Evolutionary conservation across 2,329 filamentous ascomycete genomes (phyloP).

Genomic region (Nothopassalora personata): DNA sequence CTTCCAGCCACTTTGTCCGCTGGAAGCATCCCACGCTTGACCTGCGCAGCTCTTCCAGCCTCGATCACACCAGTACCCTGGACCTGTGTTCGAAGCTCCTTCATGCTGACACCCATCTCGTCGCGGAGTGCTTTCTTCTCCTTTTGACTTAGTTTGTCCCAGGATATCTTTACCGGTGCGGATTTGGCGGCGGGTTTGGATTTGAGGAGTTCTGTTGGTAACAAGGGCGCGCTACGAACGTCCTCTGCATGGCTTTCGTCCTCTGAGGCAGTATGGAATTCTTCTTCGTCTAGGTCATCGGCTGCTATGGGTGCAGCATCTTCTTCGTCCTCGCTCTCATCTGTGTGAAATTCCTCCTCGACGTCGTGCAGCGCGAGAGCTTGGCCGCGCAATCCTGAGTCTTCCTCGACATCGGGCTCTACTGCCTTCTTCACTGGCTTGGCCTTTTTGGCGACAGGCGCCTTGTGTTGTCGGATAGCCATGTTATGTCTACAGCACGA

Average conservation of each 20-base stretch:
- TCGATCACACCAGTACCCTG: constrained; percentile 17
- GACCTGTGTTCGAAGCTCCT: constrained; percentile 10
- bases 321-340: background rate
- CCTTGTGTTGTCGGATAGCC: constrained; percentile 2
- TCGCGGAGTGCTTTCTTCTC: constrained; percentile 7
- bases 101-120: constrained; percentile 5
- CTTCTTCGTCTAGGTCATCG: background rate
- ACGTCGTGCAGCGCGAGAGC: background rate
- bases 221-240: background rate
- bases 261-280: constrained; percentile 4
- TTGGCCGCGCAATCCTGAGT: background rate
- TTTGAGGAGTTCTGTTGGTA: constrained; percentile 3
- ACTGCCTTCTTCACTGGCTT: background rate
- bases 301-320: background rate
- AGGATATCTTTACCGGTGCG: background rate
- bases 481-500: background rate
- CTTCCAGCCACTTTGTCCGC: constrained; percentile 10
- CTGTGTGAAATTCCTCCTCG: constrained; percentile 4
- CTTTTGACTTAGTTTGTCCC: constrained; percentile 1
- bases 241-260: background rate
- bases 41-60: constrained; percentile 19
- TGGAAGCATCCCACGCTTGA: constrained; percentile 12
- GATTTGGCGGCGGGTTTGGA: background rate
- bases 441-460: background rate
- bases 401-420: background rate